These are phyloP conservation scores for Gossypium stocksii DNA, from an alignment of 345 rosid species.

Conservation along the genomic window DNA sequence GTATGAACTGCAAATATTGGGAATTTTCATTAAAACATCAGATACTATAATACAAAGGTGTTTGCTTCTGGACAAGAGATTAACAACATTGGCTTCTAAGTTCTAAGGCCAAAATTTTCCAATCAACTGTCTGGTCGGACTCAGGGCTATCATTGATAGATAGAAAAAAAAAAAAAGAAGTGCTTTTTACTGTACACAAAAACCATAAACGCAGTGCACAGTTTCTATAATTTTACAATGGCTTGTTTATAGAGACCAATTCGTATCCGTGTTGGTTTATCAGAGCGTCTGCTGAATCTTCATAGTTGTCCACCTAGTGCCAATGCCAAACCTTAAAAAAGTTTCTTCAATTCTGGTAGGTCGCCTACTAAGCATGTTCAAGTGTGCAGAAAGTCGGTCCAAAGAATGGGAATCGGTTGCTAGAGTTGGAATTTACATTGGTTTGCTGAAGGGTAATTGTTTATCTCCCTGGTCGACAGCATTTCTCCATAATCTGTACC, in stretches of 20 bases:
- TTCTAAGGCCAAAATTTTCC: not conserved
- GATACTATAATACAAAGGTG: not conserved
- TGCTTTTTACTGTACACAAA: conserved; percentile 40
- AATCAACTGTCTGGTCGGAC: not conserved
- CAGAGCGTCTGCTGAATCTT: conserved; percentile 20
- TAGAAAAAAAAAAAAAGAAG: too few relatives aligned
- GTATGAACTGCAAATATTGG: not conserved
- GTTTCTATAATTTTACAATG: conserved; percentile 24
- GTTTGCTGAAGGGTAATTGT: conserved; percentile 56
- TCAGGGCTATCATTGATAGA: not conserved
- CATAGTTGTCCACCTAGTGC: conserved; percentile 1
- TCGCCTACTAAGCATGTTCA: not conserved
- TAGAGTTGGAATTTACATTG: conserved; percentile 15
- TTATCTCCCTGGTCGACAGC: conserved; percentile 64
- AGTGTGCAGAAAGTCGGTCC: not conserved
- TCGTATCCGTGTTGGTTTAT: conserved; percentile 19
- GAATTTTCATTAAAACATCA: conserved; percentile 8
- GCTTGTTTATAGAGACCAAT: not conserved
- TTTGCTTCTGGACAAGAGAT: not conserved
- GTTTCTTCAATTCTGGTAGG: not conserved
- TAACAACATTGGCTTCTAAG: not conserved
- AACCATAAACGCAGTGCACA: not conserved
- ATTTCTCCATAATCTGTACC: conserved; percentile 86
- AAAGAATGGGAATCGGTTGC: conserved; percentile 3
- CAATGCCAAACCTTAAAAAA: not conserved